phyloP scores from a whole-genome alignment of 495 filamentous ascomycete genomes.

The Aspergillus campestris region DNA sequence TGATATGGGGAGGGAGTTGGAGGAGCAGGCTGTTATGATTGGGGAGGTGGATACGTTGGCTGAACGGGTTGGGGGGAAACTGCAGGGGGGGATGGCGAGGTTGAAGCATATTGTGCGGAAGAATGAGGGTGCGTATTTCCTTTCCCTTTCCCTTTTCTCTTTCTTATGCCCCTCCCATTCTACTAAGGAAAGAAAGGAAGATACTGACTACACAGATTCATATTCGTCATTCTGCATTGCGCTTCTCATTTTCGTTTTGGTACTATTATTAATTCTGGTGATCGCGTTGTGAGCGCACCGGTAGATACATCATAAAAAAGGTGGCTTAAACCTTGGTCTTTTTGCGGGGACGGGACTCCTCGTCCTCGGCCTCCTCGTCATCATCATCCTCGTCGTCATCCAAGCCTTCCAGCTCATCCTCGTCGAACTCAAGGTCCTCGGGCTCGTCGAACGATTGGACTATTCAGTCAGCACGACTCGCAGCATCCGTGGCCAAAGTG shows the following conservation, averaged over 20 bases:
- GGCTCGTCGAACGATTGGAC: conserved; percentile 28
- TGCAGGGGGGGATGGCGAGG: conserved; percentile 79
- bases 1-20: conserved; percentile 90
- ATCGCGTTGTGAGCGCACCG: conserved; percentile 41
- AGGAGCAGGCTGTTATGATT: conserved; percentile 80
- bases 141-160: conserved; percentile 3
- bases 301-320: background rate
- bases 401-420: conserved; percentile 19
- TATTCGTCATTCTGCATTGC: conserved; percentile 90
- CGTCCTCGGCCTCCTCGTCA: conserved; percentile 22
- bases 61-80: conserved; percentile 77
- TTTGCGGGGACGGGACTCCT: conserved; percentile 32
- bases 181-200: conserved; percentile 17
- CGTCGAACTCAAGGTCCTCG: conserved; percentile 24
- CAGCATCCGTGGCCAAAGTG: background rate
- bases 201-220: conserved; percentile 49
- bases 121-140: conserved; percentile 68
- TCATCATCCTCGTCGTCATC: conserved; percentile 15
- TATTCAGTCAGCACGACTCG: conserved; percentile 11
- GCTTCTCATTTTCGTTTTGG: conserved; percentile 73
- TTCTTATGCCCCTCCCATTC: background rate
- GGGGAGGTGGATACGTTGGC: conserved; percentile 72
- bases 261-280: conserved; percentile 71
- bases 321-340: conserved; percentile 32
- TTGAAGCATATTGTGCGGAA: conserved; percentile 74